These are phyloP conservation scores for Lycium barbarum DNA, from an alignment of 257 asterid genomes.

Conservation along the genomic window DNA sequence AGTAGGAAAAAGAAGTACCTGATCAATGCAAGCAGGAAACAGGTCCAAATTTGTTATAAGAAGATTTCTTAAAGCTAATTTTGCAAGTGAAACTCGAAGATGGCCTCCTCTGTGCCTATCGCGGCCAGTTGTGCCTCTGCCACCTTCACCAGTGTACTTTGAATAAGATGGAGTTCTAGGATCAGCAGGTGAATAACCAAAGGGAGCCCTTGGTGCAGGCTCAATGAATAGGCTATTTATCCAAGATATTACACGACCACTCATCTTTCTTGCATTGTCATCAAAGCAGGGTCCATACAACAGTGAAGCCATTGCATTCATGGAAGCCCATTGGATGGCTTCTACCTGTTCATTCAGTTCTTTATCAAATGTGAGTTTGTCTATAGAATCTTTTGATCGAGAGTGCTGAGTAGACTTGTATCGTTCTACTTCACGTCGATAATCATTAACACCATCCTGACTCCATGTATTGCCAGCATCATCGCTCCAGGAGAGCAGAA, in stretches of 20 bases:
- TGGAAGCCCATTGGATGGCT: slow-evolving; percentile 98
- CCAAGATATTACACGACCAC: slow-evolving; percentile 99
- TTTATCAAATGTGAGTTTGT: slow-evolving; percentile 92
- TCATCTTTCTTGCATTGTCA: slow-evolving; percentile 98
- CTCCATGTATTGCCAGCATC: slow-evolving; percentile 92
- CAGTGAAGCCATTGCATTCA: slow-evolving; percentile 99
- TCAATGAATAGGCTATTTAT: slow-evolving; percentile 96
- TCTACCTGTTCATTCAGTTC: slow-evolving; percentile 96
- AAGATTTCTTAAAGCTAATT: slow-evolving; percentile 89
- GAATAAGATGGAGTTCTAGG: slow-evolving; percentile 97
- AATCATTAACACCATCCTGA: slow-evolving; percentile 93
- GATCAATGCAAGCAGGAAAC: slow-evolving; percentile 99
- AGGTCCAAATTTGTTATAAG: slow-evolving; percentile 97
- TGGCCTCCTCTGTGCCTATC: slow-evolving; percentile 98
- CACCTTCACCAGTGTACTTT: slow-evolving; percentile 82
- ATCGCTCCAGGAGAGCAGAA: slow-evolving; percentile 92
- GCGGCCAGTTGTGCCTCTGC: slow-evolving; percentile 79
- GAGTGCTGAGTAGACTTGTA: slow-evolving; percentile 93
- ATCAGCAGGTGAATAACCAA: slow-evolving; percentile 98
- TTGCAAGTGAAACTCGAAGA: slow-evolving; percentile 88
- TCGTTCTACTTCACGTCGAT: slow-evolving; percentile 99
- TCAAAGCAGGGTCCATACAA: slow-evolving; percentile 98
- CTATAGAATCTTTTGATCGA: slow-evolving; percentile 94
- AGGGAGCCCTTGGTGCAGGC: slow-evolving; percentile 97
- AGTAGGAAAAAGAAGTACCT: slow-evolving; percentile 42